Evolutionary conservation across 257 asterid species (phyloP), one percentile per base, ranked within the genome.

Genomic region (Solanum sparsipilum): DNA sequence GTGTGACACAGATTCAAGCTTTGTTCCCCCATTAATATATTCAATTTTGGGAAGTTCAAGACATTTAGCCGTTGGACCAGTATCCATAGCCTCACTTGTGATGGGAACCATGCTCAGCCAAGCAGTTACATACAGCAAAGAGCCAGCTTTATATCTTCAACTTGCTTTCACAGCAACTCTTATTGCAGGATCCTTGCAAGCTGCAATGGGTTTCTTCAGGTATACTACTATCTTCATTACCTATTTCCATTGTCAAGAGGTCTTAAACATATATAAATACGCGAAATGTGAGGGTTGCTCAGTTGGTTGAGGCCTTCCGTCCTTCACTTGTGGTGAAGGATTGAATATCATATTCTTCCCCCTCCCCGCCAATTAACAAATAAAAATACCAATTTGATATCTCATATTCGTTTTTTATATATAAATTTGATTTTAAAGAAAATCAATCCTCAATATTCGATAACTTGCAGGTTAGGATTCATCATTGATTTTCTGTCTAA

Each of bases 21-120:
- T 96, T 65, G 98, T 96, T 21, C 99, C 99, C 5, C 98, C 99
- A 6, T 76, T 96, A 93, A 89, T 96, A 84, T 96, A 96, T 44
- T 91, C 99, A 4, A 90, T 95, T 74, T 97, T 96, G n/a, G 98
- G 99, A 85, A 96, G 99, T 88, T 96, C 99, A 11, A 93, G 92
- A 48, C 97, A 96, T 87, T 90, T 96, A 6, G 98, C 98, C 0
- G 98, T 96, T 9, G 99, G 99, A 8, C 98, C 99, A 0, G 96
- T 94, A 36, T 94, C 98, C 9, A 94, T 96, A 88, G 97, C 98
- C 44, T 96, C 99, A 58, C 97, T 96, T 31, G 98, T 96, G 4
- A 95, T 95, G 99, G 99, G 98, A 29, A 93, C 98, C 25, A 96
- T 95, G 99, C 94, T 96, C 9, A 92, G 89, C 46, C 96, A 95